Conservation (phyloP, 2,329 filamentous ascomycete species). For the Fusarium sterilihyphosum region DNA sequence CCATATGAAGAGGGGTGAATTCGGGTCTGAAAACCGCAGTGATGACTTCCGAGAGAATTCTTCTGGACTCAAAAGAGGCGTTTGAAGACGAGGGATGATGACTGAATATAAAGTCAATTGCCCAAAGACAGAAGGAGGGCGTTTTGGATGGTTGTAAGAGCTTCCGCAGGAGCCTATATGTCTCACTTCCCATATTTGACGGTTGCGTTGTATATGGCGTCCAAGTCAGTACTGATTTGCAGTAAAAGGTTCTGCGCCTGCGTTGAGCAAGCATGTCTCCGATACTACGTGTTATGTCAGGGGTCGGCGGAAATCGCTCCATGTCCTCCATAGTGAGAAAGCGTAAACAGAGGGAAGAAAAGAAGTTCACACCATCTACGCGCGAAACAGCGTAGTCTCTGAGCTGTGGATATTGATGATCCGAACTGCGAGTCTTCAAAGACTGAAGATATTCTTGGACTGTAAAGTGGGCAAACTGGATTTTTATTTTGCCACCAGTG, state of each 20-base stretch:
- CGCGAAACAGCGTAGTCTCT: background rate
- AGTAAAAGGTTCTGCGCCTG: background rate
- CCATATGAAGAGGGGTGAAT: background rate
- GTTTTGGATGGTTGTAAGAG: background rate
- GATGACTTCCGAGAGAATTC: background rate
- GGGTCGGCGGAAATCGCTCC: background rate
- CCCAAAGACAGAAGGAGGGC: background rate
- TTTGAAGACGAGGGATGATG: background rate
- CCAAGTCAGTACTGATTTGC: background rate
- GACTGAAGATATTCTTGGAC: background rate
- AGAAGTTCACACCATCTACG: background rate
- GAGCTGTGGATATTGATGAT: background rate
- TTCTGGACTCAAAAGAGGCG: accelerated
- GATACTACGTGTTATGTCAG: background rate
- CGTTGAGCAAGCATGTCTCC: background rate
- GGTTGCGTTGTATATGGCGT: background rate
- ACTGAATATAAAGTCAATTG: background rate
- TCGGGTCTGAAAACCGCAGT: background rate
- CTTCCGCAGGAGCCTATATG: background rate
- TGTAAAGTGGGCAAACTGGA: background rate
- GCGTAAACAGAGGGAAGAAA: background rate
- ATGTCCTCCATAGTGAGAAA: background rate
- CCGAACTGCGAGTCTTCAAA: background rate
- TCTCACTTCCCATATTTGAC: accelerated
- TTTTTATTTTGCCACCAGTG: background rate